These are phyloP conservation scores for Colletotrichum cereale DNA, from an alignment of 2,329 filamentous ascomycete species.

Conservation along the genomic window DNA sequence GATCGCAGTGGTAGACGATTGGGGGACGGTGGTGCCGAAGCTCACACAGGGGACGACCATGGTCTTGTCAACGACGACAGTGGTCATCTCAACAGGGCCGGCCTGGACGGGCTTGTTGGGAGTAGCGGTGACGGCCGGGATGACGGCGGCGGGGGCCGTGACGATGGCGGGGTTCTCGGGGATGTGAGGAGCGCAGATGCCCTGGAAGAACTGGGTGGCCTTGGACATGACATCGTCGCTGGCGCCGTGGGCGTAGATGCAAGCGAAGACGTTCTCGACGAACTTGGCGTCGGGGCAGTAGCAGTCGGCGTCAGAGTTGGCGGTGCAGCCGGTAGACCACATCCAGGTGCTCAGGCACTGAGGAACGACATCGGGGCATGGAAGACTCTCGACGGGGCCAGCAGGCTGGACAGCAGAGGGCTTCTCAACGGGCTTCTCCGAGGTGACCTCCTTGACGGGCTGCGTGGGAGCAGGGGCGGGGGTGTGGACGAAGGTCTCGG, in stretches of 20 bases:
- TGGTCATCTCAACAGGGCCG: conserved; percentile 61
- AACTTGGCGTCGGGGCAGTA: conserved; percentile 87
- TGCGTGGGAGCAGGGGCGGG: conserved; percentile 43
- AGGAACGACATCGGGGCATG: conserved; percentile 80
- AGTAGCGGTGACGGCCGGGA: conserved; percentile 69
- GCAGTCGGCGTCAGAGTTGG: conserved; percentile 86
- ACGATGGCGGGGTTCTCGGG: conserved; percentile 86
- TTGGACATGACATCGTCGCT: conserved; percentile 74
- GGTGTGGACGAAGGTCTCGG: conserved; percentile 63
- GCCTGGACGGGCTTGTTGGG: conserved; percentile 62
- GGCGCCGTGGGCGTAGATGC: conserved; percentile 82
- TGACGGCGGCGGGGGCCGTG: conserved; percentile 76
- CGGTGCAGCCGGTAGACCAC: conserved; percentile 74
- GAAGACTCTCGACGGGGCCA: conserved; percentile 58
- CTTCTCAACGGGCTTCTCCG: conserved; percentile 42
- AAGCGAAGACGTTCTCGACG: conserved; percentile 83
- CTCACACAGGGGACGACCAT: conserved; percentile 65
- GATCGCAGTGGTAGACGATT: conserved; percentile 60
- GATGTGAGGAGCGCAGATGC: conserved; percentile 85
- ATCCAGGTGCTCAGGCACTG: conserved; percentile 95
- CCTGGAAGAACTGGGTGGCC: conserved; percentile 87
- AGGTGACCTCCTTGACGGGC: conserved; percentile 39
- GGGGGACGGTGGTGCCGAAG: conserved; percentile 60
- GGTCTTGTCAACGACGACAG: conserved; percentile 61
- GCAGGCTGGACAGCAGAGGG: conserved; percentile 50